Base-by-base conservation (phyloP, 345 rosid species). In the Alliaria petiolata region DNA sequence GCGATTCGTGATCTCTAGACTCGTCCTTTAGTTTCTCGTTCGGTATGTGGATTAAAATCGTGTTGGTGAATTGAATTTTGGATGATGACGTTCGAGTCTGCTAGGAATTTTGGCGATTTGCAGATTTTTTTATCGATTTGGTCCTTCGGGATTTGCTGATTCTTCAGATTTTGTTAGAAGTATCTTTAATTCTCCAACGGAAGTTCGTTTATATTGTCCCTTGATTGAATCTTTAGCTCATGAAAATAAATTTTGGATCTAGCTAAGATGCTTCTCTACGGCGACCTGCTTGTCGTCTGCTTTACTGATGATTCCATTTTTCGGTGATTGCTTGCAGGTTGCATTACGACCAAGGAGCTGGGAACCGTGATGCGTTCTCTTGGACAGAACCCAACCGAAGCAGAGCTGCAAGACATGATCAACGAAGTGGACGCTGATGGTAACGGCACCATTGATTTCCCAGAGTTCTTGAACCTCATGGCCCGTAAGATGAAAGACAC, bases 401-500 rank as follows among this genome's bases (percentile, higher is more conserved):
- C 95, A 7, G 91, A 89, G 83, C 91, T 89, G 22, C 95, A 89
- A 79, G 95, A 89, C 76, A 89, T 89, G 95, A 89, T 89, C 71
- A 89, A 89, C 0, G 95, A 89, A 67, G 95, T 89, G 2, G 95
- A 89, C 46, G 95, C 95, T 11, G 95, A 89, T 70, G 95, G 95
- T 20, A 89, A 89, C 15, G 95, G 92, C 5, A 86, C 95, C 63
- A 86, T 86, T 16, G 95, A 86, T 75, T 89, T 89, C 77, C 92
- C 95, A 0, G 95, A 89, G 85, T 89, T 89, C 75, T 85, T 89
- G 65, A 89, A 89, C 74, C 92, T 89, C 31, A 89, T 89, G 95
- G 95, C 95, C 1, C 83, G 91, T 74, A 89, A 89, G 81, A 89
- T 89, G 95, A 89, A 89, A 67, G 95, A 89, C 54, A 89, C 95